Base-by-base conservation (phyloP, 2,329 filamentous ascomycete genomes). In the Fusarium caatingaense region DNA sequence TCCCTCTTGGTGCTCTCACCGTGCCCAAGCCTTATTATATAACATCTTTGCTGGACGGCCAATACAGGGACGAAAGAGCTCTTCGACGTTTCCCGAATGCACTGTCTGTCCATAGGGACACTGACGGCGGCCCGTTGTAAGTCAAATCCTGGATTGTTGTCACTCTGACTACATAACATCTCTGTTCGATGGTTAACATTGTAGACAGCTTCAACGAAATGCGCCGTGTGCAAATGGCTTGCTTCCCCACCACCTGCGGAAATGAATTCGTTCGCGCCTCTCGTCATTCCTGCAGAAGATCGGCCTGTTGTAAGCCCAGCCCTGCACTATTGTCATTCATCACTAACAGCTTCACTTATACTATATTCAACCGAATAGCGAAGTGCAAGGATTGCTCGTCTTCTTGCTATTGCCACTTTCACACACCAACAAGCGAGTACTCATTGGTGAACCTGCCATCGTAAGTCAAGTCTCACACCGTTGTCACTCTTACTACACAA, bases 101-200 rank as follows among this genome's bases (percentile, higher is more conserved):
- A 5, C 27, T 28, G 0, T 28, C 11, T 2, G 5, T 12, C 2
- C 27, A 28, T 12, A 5, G 27, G 0, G 27, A 28, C 5, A 28
- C 11, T 13, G 2, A 11, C 11, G 11, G 27, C 13, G 27, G 27
- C 11, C 27, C 27, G 27, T 28, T 28, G 27, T 28, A 28, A 28
- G 27, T 27, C 10, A 11, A 27, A 4, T 27, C 27, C 27, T 27
- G 27, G 1, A 27, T 4, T 27, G 25, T 11, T 11, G 27, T 27
- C 27, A 27, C 27, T 18, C 32, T 10, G 9, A 1, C 16, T 34
- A 6, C 9, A 6, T 18, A 0, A 18, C 16, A 5, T 37, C 16
- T 37, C 6, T 37, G 16, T 11, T 37, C 9, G 0, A 18, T 8
- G 0, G 0, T 18, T 37, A 1, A 37, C 6, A 37, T 4, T 6